Evolutionary conservation across 805 yeast genomes (phyloP), one percentile per base, ranked within the genome.

Genomic region (Cyberlindnera sargentensis): DNA sequence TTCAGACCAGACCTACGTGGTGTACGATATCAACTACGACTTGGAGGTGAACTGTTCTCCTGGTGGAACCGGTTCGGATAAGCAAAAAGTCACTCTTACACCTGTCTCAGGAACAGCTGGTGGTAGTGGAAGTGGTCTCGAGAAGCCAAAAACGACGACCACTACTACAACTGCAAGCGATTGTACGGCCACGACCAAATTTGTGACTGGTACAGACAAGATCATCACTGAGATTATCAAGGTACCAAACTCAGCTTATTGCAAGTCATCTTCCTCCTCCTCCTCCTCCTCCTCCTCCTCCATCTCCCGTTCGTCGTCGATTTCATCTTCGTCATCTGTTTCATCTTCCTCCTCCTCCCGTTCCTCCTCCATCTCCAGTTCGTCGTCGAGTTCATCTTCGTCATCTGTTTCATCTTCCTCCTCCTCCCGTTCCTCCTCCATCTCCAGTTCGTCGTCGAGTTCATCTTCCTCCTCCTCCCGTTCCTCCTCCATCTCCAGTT

Each of bases 171-270:
- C 39, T 25, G 9, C 31, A 8, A 36, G 42, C 46, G 46, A 37
- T 3, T 48, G 51, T 36, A 40, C 39, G 4, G 31, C 37, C 2
- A 10, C 40, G 7, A 48, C 49, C 2, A 34, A 40, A 24, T 48
- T 41, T 31, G 30, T 31, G 20, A 46, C 51, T 10, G 51, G 49
- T 24, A 25, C 40, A 5, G 44, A 46, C 28, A 27, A 27, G 25
- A 36, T 36, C 4, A 32, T 46, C 32, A 43, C 49, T 26, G 47
- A 46, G 40, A 39, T 46, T 15, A 28, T 46, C 32, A 37, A 43
- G 23, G 31, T 27, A 3, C 46, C 46, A 11, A 36, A 26, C n/a
- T 3, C 38, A 4, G 27, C 45, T 25, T 33, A 36, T 11, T 27
- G 29, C 6, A 3, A 10, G 8, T 23, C 15, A 26, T 4, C 27